Base-by-base conservation (phyloP, 805 yeast species). In the Pichia ethanolica region DNA sequence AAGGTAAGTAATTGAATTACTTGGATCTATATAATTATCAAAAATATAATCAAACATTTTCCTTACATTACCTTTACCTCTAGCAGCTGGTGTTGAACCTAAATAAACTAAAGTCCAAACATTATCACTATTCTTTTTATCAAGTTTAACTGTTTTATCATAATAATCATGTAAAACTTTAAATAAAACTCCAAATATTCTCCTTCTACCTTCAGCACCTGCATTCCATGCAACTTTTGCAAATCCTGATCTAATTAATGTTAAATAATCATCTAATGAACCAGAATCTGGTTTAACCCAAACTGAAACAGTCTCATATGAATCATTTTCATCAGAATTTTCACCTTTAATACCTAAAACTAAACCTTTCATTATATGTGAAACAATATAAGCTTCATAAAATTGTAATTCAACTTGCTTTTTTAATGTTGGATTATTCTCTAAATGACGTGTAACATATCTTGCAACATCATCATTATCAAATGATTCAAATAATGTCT, bases 61-160 rank as follows among this genome's bases (percentile, higher is more conserved):
- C 44, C 82, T 62, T 10, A 70, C 77, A 56, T 78, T 78, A 20
- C 83, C 83, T 57, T 78, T 78, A 35, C 83, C 83, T 54, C 81
- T 68, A 6, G 82, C 79, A 14, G 60, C 58, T 13, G 70, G 70
- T 6, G 68, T 59, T 7, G 70, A 62, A 3, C 70, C 71, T 5
- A 67, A 45, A 38, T 67, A 67, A 25, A 67, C 70, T 42, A 67
- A 57, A 7, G 67, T 64, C 60, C 61, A 65, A 7, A 56, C 45
- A 48, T 67, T 69, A 14, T 54, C 56, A 12, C 54, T 59, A 20
- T 54, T 13, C 5, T 42, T 41, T 5, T 62, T 62, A 55, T 77
- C 81, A n/a, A 60, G 65, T 6, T 62, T 53, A 47, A 74, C 54
- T 20, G 77, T 74, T n/a, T 75, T 62, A 39, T 68, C 71, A 47